These are phyloP conservation scores for Mucuna pruriens DNA, from an alignment of 306 rosid genomes.

Conservation along the genomic window DNA sequence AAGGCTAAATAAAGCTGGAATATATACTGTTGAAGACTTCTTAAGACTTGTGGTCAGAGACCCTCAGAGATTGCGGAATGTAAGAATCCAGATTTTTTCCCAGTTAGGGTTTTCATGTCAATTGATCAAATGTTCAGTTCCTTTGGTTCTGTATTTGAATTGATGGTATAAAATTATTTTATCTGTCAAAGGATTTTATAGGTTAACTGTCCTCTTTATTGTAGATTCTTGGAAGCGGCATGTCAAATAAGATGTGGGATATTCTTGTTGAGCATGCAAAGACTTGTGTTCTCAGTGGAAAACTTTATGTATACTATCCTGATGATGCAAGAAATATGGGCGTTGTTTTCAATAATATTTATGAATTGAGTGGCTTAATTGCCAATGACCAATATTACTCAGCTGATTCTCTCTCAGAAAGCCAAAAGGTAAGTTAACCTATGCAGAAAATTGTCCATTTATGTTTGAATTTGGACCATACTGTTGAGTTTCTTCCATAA, in stretches of 20 bases:
- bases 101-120: constrained; percentile 11
- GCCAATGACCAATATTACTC: constrained; percentile 64
- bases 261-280: constrained; percentile 85
- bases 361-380: constrained; percentile 78
- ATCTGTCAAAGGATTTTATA: constrained; percentile 19
- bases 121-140: constrained; percentile 21
- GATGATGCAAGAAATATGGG: constrained; percentile 78
- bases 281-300: constrained; percentile 80
- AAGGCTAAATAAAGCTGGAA: constrained; percentile 74
- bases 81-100: constrained; percentile 43
- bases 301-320: constrained; percentile 76
- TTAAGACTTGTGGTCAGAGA: constrained; percentile 80
- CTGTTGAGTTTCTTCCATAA: constrained; percentile 29
- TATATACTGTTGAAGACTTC: constrained; percentile 74
- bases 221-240: constrained; percentile 92
- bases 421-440: constrained; percentile 62
- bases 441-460: constrained; percentile 16
- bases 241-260: constrained; percentile 97
- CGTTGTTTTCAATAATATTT: constrained; percentile 80
- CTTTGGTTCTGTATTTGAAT: constrained; percentile 5
- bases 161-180: background rate
- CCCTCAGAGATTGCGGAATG: constrained; percentile 76
- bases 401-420: constrained; percentile 74
- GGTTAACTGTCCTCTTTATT: constrained; percentile 29
- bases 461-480: constrained; percentile 23